These are phyloP conservation scores for Psilocybe sp. DNA, from an alignment of 768 basidiomycete genomes.

Conservation along the genomic window DNA sequence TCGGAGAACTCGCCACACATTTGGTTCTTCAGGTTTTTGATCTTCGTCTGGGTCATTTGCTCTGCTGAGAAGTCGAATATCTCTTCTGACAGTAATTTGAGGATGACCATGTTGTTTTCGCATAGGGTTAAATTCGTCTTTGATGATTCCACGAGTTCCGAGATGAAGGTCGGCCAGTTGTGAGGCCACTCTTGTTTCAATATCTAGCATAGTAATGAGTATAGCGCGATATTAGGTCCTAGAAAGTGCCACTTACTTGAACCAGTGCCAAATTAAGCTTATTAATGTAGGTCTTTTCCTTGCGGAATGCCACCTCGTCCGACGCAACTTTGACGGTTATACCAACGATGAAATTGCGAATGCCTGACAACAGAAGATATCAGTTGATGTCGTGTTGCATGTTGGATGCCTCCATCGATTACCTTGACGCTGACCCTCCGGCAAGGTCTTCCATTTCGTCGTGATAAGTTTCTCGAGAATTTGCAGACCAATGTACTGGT, in stretches of 20 bases:
- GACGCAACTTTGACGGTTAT: constrained; percentile 91
- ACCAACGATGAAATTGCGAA: constrained; percentile 94
- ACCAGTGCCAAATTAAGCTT: constrained; percentile 97
- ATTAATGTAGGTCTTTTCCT: constrained; percentile 92
- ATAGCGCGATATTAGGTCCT: background rate
- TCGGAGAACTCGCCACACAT: constrained; percentile 98
- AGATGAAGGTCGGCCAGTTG: constrained; percentile 97
- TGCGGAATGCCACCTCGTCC: constrained; percentile 83
- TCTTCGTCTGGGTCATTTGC: constrained; percentile 97
- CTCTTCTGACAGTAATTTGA: constrained; percentile 96
- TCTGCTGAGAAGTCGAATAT: constrained; percentile 99
- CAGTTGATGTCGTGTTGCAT: too few relatives aligned
- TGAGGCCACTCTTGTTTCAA: constrained; percentile 99
- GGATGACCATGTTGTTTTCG: constrained; percentile 99
- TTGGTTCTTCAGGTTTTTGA: constrained; percentile 95
- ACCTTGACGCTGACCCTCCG: constrained; percentile 93
- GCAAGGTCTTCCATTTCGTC: constrained; percentile 94
- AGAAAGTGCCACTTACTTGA: constrained; percentile 52
- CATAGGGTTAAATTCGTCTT: constrained; percentile 94
- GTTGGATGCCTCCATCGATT: background rate
- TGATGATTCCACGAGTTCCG: constrained; percentile 95
- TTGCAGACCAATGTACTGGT: constrained; percentile 92
- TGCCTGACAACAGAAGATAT: constrained; percentile 47
- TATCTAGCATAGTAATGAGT: constrained; percentile 52
- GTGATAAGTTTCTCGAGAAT: constrained; percentile 94